These are phyloP conservation scores for Cyberlindnera sargentensis DNA, from an alignment of 805 yeast genomes.

Conservation along the genomic window DNA sequence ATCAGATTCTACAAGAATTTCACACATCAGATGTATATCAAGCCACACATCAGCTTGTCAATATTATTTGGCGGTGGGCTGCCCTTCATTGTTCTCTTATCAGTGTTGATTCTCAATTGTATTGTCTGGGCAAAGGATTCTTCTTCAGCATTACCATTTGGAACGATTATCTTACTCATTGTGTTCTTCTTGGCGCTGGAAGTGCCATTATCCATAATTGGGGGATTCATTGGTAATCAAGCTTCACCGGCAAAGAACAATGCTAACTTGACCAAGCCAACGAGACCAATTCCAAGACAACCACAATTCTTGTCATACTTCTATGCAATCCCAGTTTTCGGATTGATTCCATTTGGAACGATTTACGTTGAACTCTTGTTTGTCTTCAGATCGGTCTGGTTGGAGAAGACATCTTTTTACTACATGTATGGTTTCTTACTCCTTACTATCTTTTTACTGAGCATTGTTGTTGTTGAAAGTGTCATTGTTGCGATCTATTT, in stretches of 20 bases:
- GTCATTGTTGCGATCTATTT: slow-evolving; percentile 64
- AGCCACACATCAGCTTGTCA: slow-evolving; percentile 21
- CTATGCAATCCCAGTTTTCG: slow-evolving; percentile 42
- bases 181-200: slow-evolving; percentile 56
- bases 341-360: slow-evolving; percentile 71
- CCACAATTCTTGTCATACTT: slow-evolving; percentile 24
- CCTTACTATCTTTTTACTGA: slow-evolving; percentile 49
- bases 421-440: slow-evolving; percentile 75
- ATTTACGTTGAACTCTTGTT: slow-evolving; percentile 73
- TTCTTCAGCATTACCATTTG: slow-evolving; percentile 71
- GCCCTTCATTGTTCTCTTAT: slow-evolving; percentile 41
- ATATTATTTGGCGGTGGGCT: slow-evolving; percentile 41
- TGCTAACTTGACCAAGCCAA: slow-evolving; percentile 16
- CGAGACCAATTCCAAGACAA: slow-evolving; percentile 26
- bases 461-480: slow-evolving; percentile 62
- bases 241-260: slow-evolving; percentile 11
- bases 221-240: slow-evolving; percentile 51
- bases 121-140: slow-evolving; percentile 74
- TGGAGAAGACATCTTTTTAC: slow-evolving; percentile 71
- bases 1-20: slow-evolving; percentile 54
- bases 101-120: slow-evolving; percentile 51
- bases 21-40: slow-evolving; percentile 26
- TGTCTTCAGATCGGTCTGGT: slow-evolving; percentile 71
- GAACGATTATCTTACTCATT: slow-evolving; percentile 58
- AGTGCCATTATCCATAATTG: slow-evolving; percentile 66